Evolutionary conservation across 257 asterid genomes (phyloP).

Genomic region (Hygrophila difformis): DNA sequence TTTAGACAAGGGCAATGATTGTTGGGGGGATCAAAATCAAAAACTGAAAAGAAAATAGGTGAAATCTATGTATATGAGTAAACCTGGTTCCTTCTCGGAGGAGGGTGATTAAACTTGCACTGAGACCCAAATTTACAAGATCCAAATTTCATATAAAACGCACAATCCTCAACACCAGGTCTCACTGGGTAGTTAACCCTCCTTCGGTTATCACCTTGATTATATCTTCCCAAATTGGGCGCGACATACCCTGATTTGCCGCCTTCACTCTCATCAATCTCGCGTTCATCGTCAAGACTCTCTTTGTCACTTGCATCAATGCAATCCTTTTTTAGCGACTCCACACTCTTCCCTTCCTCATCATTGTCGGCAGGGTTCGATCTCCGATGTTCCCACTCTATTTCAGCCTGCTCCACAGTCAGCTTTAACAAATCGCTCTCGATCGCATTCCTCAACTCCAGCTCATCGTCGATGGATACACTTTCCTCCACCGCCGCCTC

Average conservation of each 20-base stretch:
- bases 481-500: no score
- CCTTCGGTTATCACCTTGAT: background rate
- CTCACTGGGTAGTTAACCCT: conserved; percentile 50
- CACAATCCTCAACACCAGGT: conserved; percentile 84
- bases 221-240: background rate
- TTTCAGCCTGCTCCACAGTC: background rate
- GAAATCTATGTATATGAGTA: background rate
- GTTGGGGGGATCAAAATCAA: no score
- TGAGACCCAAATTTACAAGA: conserved; percentile 68
- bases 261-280: background rate
- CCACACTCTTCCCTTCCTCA: background rate
- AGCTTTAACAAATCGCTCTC: background rate
- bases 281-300: background rate
- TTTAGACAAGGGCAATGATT: no score
- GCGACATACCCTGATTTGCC: background rate
- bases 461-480: no score
- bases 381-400: background rate
- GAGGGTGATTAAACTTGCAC: conserved; percentile 95
- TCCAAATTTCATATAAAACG: conserved; percentile 66
- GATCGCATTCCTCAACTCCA: background rate
- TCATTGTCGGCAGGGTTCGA: background rate
- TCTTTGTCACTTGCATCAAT: background rate
- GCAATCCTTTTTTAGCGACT: background rate
- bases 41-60: background rate
- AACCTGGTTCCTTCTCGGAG: conserved; percentile 62